Base-by-base conservation (phyloP, 2,329 filamentous ascomycete genomes). In the Ilyonectria mors-panacis region DNA sequence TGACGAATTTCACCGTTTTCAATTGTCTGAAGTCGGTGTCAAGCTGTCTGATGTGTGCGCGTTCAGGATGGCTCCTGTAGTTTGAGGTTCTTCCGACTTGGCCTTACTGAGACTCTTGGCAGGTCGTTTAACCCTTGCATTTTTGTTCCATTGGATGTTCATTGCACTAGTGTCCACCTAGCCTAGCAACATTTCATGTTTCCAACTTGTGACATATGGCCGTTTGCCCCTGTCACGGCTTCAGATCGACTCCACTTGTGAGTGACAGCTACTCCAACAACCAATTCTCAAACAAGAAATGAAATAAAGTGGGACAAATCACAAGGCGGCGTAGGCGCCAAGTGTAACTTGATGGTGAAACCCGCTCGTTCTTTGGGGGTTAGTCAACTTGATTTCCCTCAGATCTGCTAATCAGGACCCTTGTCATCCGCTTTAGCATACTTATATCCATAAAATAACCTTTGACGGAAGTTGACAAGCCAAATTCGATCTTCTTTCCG, bases 11-110 rank as follows among this genome's bases (percentile, higher is more conserved):
- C 26, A 42, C 23, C 17, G 21, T 19, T 58, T 48, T 28, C 26
- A 13, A n/a, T 23, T 50, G 63, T 65, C 63, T 60, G 63, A 60
- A 56, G 42, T 65, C 57, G 33, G 63, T 65, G 56, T 60, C 63
- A 65, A 51, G 44, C 50, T 50, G 44, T 37, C 37, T 35, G 42
- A 56, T 37, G 55, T 50, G 48, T 37, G 30, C 13, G 26, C 23
- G 42, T 23, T 37, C 26, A 55, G 15, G 51, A 62, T 13, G 42
- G 42, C 51, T n/a, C 42, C 17, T 39, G 21, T 44, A 64, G 61
- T 59, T 64, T 59, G 54, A 64, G 61, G n/a, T 53, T 44, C 17
- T 39, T 39, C 48, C 17, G 21, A 48, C 21, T 39, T 21, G 37
- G 23, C 35, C 15, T 23, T 33, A 23, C 42, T 47, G 55, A 48